Conservation (phyloP, 805 yeast genomes). For the Myxozyma nipponensis region DNA sequence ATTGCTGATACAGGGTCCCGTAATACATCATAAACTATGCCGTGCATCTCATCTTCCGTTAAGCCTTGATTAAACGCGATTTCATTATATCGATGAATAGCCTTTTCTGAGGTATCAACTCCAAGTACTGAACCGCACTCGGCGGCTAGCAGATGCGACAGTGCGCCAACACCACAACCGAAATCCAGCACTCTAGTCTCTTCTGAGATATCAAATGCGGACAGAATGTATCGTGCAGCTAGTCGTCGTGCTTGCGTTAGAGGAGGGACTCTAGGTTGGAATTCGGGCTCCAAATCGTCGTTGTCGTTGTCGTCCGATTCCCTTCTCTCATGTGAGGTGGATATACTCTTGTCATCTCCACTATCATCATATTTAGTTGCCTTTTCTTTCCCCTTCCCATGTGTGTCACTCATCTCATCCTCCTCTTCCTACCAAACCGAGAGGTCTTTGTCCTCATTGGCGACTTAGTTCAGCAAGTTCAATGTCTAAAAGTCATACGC, state of each 20-base stretch:
- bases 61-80: conserved; percentile 21
- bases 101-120: conserved; percentile 8
- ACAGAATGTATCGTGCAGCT: not conserved
- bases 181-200: conserved; percentile 14
- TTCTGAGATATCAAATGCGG: not conserved
- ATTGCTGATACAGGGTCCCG: not conserved
- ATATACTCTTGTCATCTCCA: too few relatives aligned
- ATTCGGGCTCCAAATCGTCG: not conserved
- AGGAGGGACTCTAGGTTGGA: not conserved
- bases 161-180: conserved; percentile 25
- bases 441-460: too few relatives aligned
- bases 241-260: not conserved
- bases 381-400: too few relatives aligned
- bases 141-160: conserved; percentile 17
- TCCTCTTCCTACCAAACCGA: too few relatives aligned
- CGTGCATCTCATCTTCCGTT: conserved; percentile 10
- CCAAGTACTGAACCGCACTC: conserved; percentile 11
- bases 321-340: too few relatives aligned
- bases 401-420: too few relatives aligned
- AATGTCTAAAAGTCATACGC: too few relatives aligned
- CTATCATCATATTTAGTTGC: too few relatives aligned
- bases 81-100: conserved; percentile 8
- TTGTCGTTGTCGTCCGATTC: too few relatives aligned
- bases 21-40: conserved; percentile 7
- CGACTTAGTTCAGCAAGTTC: too few relatives aligned